Evolutionary conservation across 2,329 filamentous ascomycete species (phyloP).

Genomic region (Coniochaeta sp.): DNA sequence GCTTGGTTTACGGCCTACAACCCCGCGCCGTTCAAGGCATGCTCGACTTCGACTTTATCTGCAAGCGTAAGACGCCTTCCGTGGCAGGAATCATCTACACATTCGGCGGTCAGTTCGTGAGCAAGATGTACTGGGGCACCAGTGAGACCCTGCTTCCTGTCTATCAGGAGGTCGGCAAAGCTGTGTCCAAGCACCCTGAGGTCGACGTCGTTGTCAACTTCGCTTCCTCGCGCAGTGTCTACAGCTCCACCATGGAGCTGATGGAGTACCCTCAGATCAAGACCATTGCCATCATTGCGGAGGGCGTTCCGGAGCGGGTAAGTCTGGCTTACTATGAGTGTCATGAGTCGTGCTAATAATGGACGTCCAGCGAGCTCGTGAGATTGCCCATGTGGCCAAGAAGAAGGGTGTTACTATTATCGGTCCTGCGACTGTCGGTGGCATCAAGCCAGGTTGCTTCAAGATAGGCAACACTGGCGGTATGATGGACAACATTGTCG

Average conservation of each 20-base stretch:
- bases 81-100: constrained; percentile 99
- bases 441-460: constrained; percentile 98
- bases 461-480: constrained; percentile 99
- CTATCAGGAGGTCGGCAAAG: constrained; percentile 91
- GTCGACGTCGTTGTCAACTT: constrained; percentile 99
- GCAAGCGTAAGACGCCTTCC: constrained; percentile 94
- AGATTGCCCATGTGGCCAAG: constrained; percentile 92
- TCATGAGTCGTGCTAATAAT: background rate
- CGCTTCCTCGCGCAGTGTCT: constrained; percentile 96
- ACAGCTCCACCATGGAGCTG: constrained; percentile 96
- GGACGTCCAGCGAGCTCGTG: constrained; percentile 70
- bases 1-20: constrained; percentile 99
- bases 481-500: constrained; percentile 99
- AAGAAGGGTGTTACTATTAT: constrained; percentile 99
- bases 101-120: constrained; percentile 99
- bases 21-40: constrained; percentile 86
- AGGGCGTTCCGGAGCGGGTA: constrained; percentile 97
- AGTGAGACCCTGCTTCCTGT: constrained; percentile 97
- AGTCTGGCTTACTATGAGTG: constrained; percentile 27
- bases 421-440: constrained; percentile 94
- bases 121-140: constrained; percentile 99
- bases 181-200: constrained; percentile 91
- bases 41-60: constrained; percentile 99
- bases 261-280: constrained; percentile 97
- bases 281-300: constrained; percentile 98